Evolutionary conservation across 164 flowering plant species (phyloP), one percentile per base, ranked within the genome.

Genomic region (Vitis labrusca): DNA sequence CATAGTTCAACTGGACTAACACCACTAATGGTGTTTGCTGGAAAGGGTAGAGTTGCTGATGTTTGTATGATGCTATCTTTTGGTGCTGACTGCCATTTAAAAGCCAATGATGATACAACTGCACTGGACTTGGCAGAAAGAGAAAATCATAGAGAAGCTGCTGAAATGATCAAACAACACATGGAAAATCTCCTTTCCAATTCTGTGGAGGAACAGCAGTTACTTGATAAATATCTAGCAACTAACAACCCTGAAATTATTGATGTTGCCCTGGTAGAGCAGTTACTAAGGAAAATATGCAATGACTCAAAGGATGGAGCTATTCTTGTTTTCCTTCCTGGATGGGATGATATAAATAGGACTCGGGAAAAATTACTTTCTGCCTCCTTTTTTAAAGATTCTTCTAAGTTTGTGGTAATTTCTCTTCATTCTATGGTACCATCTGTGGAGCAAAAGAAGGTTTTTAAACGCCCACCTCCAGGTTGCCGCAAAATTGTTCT

Each of bases 361-460:
- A 85, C 83, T 9, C 76, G 88, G 47, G 90, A 84, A 62, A 82
- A 63, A 67, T 78, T 96, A 52, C 73, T 73, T 29, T 75, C 82
- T n/a, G 79, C 85, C 32, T 83, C 89, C 0, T 83, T 78, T 68
- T 93, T 93, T 68, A 81, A 72, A 63, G 88, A 88, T 77, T 12
- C 82, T 59, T 83, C 91, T 1, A 92, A 84, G 78, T 93, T 86
- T 87, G 4, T 80, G 10, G 80, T 96, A 65, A 64, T 92, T 51
- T 68, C 94, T 73, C 94, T 96, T 71, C 99, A 96, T 74, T 96
- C 97, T 49, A 86, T 87, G 98, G 85, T 93, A 70, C 97, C 98
- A 56, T 77, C 93, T 47, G 71, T n/a, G 54, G 97, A 96, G 76
- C 99, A 96, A 76, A 92, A 85, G 82, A 88, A 85, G 80, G 97